These are phyloP conservation scores for Melaleuca quinquenervia DNA, from an alignment of 345 rosid species.

Conservation along the genomic window DNA sequence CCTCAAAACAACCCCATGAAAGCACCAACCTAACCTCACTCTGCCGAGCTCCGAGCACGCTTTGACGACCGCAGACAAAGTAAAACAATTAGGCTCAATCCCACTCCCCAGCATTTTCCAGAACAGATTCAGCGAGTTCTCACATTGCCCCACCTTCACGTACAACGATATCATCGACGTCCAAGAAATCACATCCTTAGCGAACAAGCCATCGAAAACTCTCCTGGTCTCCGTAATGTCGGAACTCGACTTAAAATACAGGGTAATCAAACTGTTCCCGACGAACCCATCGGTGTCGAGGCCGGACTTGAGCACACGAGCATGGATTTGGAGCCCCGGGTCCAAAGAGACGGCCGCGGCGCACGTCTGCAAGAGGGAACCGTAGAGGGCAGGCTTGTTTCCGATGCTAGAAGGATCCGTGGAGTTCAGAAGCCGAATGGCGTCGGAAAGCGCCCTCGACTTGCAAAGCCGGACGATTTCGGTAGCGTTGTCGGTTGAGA, in stretches of 20 bases:
- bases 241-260: slow-evolving; percentile 59
- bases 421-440: slow-evolving; percentile 48
- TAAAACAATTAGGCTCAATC: slow-evolving; percentile 63
- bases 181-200: slow-evolving; percentile 75
- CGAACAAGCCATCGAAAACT: slow-evolving; percentile 48
- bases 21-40: slow-evolving; percentile 39
- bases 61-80: slow-evolving; percentile 63
- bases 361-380: slow-evolving; percentile 67
- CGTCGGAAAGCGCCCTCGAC: slow-evolving; percentile 36
- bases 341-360: slow-evolving; percentile 34
- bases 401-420: slow-evolving; percentile 8
- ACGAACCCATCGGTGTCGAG: slow-evolving; percentile 59
- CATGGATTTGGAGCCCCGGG: slow-evolving; percentile 71
- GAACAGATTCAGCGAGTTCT: slow-evolving; percentile 45
- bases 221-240: slow-evolving; percentile 49
- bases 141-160: slow-evolving; percentile 31
- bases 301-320: slow-evolving; percentile 68
- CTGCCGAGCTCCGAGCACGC: slow-evolving; percentile 64
- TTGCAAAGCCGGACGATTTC: slow-evolving; percentile 44
- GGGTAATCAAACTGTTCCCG: slow-evolving; percentile 74
- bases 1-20: slow-evolving; percentile 55
- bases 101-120: slow-evolving; percentile 53
- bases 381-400: slow-evolving; percentile 46
- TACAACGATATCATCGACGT: slow-evolving; percentile 79
- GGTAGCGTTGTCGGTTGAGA: slow-evolving; percentile 9